Evolutionary conservation across 176 grass and related monocot species (phyloP).

Genomic region (Elymus sibiricus): DNA sequence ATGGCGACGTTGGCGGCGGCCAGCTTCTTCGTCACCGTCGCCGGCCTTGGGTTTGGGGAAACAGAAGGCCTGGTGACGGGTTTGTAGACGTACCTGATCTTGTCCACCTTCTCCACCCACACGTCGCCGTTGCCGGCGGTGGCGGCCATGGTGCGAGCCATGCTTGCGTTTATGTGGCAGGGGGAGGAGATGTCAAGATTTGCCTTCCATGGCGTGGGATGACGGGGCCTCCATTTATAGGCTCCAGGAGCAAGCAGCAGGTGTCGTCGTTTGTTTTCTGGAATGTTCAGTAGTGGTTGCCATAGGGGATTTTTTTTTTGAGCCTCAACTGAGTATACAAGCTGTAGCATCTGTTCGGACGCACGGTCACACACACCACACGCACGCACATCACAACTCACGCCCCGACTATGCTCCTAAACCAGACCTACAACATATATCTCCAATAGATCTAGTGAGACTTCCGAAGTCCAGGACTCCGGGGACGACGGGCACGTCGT

Average conservation of each 20-base stretch:
- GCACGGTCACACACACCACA: no score
- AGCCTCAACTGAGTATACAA: no score
- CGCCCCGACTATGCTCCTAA: no score
- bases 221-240: slow-evolving; percentile 36
- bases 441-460: no score
- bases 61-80: slow-evolving; percentile 12
- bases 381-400: no score
- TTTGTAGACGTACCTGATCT: slow-evolving; percentile 16
- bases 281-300: not conserved
- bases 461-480: no score
- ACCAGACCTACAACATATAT: no score
- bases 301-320: no score
- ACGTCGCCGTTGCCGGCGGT: slow-evolving; percentile 14
- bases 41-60: not conserved
- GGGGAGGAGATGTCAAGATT: not conserved
- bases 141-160: not conserved
- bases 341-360: no score
- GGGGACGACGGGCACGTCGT: no score
- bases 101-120: slow-evolving; percentile 27
- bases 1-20: not conserved
- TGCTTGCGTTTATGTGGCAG: not conserved
- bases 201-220: not conserved
- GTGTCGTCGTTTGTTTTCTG: not conserved
- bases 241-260: not conserved
- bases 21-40: not conserved